Conservation (phyloP, 768 basidiomycete species). For the Dentipellis sp. region DNA sequence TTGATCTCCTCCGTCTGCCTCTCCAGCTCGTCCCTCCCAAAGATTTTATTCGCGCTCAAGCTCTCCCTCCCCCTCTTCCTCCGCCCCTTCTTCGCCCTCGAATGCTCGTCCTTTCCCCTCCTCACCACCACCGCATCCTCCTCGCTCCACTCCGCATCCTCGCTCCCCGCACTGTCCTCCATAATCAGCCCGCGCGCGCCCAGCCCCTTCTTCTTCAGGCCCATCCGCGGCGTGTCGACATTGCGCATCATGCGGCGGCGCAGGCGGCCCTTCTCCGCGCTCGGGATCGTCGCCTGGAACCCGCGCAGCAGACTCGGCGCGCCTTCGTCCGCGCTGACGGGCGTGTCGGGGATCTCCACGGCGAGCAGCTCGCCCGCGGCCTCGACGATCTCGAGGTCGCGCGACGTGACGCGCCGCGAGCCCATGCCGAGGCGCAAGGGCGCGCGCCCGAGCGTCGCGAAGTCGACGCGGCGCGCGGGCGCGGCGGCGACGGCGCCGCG, state of each 20-base stretch:
- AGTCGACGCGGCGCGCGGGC: constrained; percentile 42
- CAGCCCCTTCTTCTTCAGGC: constrained; percentile 74
- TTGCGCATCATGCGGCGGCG: constrained; percentile 74
- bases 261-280: constrained; percentile 68
- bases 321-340: constrained; percentile 49
- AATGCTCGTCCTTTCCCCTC: constrained; percentile 21
- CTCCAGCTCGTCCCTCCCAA: constrained; percentile 78
- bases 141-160: constrained; percentile 57
- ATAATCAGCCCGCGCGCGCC: constrained; percentile 66
- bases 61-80: constrained; percentile 50
- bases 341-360: constrained; percentile 64
- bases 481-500: constrained; percentile 24
- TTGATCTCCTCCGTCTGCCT: constrained; percentile 81
- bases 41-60: constrained; percentile 54
- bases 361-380: constrained; percentile 69
- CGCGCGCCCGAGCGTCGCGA: constrained; percentile 72
- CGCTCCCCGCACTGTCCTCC: constrained; percentile 32
- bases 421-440: constrained; percentile 61
- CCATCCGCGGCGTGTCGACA: constrained; percentile 65
- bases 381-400: constrained; percentile 78
- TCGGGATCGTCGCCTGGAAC: constrained; percentile 92
- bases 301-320: constrained; percentile 80
- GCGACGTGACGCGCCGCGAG: constrained; percentile 64
- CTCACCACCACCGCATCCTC: constrained; percentile 66
- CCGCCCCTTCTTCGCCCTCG: constrained; percentile 29